A percentile compares a stretch with the other conserved stretches of the same genome.
phyloP scores from a whole-genome alignment of 306 rosid species.

The Acmispon strigosus region DNA sequence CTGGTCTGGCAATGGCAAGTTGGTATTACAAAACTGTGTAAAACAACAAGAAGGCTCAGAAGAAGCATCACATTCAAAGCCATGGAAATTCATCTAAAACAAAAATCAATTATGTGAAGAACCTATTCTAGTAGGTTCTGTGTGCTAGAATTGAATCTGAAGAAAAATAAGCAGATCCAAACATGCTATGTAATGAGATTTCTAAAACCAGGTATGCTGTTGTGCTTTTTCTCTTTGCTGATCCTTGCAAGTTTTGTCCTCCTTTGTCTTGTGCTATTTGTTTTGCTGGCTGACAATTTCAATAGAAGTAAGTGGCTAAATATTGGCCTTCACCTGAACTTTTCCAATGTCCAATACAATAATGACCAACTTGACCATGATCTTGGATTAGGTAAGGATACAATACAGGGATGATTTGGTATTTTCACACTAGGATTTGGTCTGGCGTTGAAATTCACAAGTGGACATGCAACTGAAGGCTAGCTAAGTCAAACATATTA shows the following conservation, averaged over 20 bases:
- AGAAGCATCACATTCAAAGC: constrained; percentile 21
- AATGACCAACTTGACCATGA: constrained; percentile 20
- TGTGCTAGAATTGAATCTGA: too few relatives aligned
- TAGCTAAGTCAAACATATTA: constrained; percentile 15
- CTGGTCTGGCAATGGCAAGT: constrained; percentile 25
- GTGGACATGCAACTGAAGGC: background rate
- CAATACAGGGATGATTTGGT: constrained; percentile 12
- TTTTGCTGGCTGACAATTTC: constrained; percentile 55
- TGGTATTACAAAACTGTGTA: constrained; percentile 19
- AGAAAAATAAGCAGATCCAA: too few relatives aligned
- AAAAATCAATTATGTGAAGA: too few relatives aligned
- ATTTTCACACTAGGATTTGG: background rate
- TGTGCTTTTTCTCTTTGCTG: constrained; percentile 2
- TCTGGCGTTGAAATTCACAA: background rate
- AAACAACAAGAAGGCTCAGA: constrained; percentile 18
- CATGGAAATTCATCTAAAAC: constrained; percentile 25
- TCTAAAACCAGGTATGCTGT: background rate
- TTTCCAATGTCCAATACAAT: background rate
- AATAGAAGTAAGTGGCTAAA: constrained; percentile 26
- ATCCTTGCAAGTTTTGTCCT: constrained; percentile 18
- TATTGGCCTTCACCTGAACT: background rate
- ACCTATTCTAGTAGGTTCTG: too few relatives aligned
- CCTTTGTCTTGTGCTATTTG: too few relatives aligned
- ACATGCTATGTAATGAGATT: too few relatives aligned
- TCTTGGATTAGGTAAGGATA: background rate